Percentiles rank a stretch among this genome's conserved stretches.
Evolutionary conservation across 2,329 filamentous ascomycete genomes (phyloP).

Genomic region (Didymella exigua): DNA sequence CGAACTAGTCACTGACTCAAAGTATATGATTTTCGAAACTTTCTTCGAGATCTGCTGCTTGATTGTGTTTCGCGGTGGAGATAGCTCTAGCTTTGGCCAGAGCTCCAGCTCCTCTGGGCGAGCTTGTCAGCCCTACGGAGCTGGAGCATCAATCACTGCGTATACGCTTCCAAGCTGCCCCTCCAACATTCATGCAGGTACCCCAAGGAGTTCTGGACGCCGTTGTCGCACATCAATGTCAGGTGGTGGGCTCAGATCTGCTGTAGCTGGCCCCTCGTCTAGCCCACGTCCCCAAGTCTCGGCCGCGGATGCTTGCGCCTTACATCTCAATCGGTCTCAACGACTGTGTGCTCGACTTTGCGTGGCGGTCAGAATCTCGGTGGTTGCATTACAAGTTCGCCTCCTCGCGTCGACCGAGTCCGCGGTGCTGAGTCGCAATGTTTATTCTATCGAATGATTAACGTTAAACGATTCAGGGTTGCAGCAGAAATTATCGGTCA

Average conservation of each 20-base stretch:
- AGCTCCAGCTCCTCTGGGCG: conserved; percentile 20
- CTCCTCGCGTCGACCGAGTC: conserved; percentile 29
- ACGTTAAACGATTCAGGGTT: conserved; percentile 27
- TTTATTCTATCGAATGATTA: conserved; percentile 38
- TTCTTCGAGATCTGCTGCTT: neutral
- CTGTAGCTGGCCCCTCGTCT: conserved; percentile 25
- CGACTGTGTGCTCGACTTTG: conserved; percentile 26
- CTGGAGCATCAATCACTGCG: conserved; percentile 15
- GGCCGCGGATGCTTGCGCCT: conserved; percentile 43
- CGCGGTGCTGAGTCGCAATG: conserved; percentile 17
- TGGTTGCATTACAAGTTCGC: conserved; percentile 34
- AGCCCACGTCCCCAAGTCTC: conserved; percentile 23
- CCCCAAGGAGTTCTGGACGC: conserved; percentile 23
- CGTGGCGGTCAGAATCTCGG: conserved; percentile 35
- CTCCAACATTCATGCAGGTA: conserved; percentile 35
- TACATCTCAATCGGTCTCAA: conserved; percentile 15
- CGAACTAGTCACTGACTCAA: neutral
- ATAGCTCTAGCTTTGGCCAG: conserved; percentile 2
- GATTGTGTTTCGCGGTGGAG: neutral
- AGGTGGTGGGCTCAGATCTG: conserved; percentile 29
- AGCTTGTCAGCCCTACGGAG: conserved; percentile 27
- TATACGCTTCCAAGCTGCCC: neutral
- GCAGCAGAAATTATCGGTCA: conserved; percentile 17
- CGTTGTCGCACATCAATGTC: conserved; percentile 29
- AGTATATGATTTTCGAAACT: neutral